Evolutionary conservation across 768 basidiomycete genomes (phyloP).

Genomic region (Pseudohyphozyma bogoriensis): DNA sequence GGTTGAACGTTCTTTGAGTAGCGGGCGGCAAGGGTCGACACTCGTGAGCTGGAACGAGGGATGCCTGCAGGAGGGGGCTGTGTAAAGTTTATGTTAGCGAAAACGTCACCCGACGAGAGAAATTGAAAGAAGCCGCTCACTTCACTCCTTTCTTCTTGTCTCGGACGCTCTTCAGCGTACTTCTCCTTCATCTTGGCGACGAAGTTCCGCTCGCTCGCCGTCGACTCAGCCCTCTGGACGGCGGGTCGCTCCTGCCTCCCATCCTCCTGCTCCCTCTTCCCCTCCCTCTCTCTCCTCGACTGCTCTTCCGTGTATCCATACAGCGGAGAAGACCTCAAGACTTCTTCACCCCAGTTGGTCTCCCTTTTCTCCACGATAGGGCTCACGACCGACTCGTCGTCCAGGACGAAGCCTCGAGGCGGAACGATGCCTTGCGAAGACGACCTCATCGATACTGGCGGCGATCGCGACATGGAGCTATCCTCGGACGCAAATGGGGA

Average conservation of each 20-base stretch:
- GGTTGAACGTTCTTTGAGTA: conserved; percentile 14
- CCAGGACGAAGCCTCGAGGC: neutral
- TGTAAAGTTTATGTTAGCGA: neutral
- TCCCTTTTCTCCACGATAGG: neutral
- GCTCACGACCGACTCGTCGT: neutral
- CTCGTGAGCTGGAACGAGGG: conserved; percentile 16
- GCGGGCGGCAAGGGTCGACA: conserved; percentile 19
- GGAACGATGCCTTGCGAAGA: neutral
- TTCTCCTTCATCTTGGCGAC: conserved; percentile 24
- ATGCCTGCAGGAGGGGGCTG: neutral
- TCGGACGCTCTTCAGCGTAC: neutral
- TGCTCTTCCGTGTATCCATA: neutral
- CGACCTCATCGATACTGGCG: neutral
- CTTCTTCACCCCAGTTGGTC: neutral
- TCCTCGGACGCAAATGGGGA: neutral
- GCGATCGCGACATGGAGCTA: neutral
- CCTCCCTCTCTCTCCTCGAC: no score
- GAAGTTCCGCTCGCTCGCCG: conserved; percentile 16
- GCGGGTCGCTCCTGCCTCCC: no score
- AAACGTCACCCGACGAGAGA: no score
- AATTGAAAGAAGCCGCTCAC: neutral
- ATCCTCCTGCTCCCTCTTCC: neutral
- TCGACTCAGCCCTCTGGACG: neutral
- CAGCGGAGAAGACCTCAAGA: neutral
- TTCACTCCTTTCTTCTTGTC: neutral